Evolutionary conservation across 805 yeast species (phyloP).

Genomic region (Saturnispora gosingensis): DNA sequence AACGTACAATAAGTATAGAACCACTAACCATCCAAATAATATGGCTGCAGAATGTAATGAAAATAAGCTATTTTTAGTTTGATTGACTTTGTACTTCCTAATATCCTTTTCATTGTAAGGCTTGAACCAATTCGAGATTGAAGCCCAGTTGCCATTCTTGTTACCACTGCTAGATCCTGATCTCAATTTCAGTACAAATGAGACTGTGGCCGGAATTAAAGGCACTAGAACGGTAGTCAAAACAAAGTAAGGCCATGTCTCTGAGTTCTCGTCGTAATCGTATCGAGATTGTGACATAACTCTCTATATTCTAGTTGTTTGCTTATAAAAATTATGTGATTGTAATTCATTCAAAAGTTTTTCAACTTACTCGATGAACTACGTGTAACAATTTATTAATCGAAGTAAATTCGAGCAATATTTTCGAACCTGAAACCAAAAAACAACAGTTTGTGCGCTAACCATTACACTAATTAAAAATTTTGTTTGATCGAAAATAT

Average conservation of each 20-base stretch:
- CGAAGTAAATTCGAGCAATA: neutral
- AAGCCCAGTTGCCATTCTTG: slow-evolving; percentile 3
- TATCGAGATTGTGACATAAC: slow-evolving; percentile 47
- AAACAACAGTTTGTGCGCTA: neutral
- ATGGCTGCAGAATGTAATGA: slow-evolving; percentile 25
- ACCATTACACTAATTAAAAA: too few relatives aligned
- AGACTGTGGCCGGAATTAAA: slow-evolving; percentile 45
- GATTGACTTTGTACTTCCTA: slow-evolving; percentile 22
- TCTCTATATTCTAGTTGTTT: neutral
- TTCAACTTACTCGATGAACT: neutral
- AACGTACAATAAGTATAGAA: slow-evolving; percentile 33
- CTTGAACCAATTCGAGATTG: slow-evolving; percentile 26
- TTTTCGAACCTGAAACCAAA: neutral
- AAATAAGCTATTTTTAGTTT: slow-evolving; percentile 26
- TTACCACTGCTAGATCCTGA: neutral
- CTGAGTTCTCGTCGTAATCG: slow-evolving; percentile 80
- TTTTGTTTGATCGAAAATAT: too few relatives aligned
- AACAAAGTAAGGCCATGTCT: slow-evolving; percentile 89
- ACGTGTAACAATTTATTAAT: neutral
- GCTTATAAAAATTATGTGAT: neutral
- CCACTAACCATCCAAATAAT: slow-evolving; percentile 52
- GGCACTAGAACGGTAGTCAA: slow-evolving; percentile 61
- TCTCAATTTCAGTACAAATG: slow-evolving; percentile 13
- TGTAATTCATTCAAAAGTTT: neutral
- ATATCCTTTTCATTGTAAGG: slow-evolving; percentile 28